A percentile compares a stretch with the other conserved stretches of the same genome.
Evolutionary conservation across 371 early-diverging fungal genomes (phyloP).

Genomic region (Mucor ambiguus): DNA sequence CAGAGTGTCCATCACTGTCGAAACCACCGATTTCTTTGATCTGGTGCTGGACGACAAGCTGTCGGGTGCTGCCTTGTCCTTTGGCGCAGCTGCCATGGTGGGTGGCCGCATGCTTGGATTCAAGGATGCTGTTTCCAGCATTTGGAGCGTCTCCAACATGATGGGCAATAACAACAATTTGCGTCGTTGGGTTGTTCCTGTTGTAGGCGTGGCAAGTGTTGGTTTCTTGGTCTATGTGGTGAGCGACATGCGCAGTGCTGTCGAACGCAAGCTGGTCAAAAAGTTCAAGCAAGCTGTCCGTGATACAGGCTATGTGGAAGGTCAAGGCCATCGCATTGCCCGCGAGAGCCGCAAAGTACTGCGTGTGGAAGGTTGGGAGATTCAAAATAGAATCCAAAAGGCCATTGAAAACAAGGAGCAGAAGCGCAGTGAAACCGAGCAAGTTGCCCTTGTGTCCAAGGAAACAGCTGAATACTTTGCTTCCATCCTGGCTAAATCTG

Average conservation of each 20-base stretch:
- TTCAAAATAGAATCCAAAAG: slow-evolving; percentile 81
- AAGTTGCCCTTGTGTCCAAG: slow-evolving; percentile 56
- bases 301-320: slow-evolving; percentile 66
- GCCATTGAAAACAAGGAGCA: slow-evolving; percentile 79
- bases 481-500: slow-evolving; percentile 54
- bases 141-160: slow-evolving; percentile 44
- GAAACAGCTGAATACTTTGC: slow-evolving; percentile 73
- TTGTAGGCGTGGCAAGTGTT: slow-evolving; percentile 60
- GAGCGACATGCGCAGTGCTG: slow-evolving; percentile 80
- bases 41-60: slow-evolving; percentile 60
- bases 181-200: slow-evolving; percentile 46
- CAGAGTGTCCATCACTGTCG: slow-evolving; percentile 60
- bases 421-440: slow-evolving; percentile 63
- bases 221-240: slow-evolving; percentile 80
- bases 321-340: slow-evolving; percentile 73
- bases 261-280: slow-evolving; percentile 79
- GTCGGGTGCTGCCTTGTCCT: slow-evolving; percentile 45
- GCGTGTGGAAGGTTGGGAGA: slow-evolving; percentile 83
- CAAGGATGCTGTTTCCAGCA: slow-evolving; percentile 45
- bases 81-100: slow-evolving; percentile 48
- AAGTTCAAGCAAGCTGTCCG: slow-evolving; percentile 74
- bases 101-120: slow-evolving; percentile 52
- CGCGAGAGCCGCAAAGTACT: slow-evolving; percentile 76
- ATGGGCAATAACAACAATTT: slow-evolving; percentile 37
- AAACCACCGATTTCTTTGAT: slow-evolving; percentile 71